A percentile compares a stretch with the other conserved stretches of the same genome.
These are phyloP conservation scores for Oldenlandia corymbosa DNA, from an alignment of 257 asterid species.

Conservation along the genomic window DNA sequence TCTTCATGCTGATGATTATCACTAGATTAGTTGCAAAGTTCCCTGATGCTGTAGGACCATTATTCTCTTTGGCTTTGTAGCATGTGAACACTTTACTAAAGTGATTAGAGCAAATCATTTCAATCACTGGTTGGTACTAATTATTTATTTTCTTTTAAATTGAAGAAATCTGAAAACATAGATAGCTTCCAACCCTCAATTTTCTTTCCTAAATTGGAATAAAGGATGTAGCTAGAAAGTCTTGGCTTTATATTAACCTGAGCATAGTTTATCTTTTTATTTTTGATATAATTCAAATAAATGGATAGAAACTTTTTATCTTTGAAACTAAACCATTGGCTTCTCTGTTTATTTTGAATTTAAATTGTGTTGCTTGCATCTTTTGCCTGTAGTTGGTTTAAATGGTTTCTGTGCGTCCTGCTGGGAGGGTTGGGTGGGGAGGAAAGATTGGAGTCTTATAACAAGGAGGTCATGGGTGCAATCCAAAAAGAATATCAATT, in stretches of 20 bases:
- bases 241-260: neutral
- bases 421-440: neutral
- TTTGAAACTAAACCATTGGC: neutral
- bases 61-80: neutral
- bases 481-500: no score
- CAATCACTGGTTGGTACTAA: neutral
- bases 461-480: no score
- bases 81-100: neutral
- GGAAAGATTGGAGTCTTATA: no score
- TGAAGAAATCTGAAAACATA: neutral
- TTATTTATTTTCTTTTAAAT: neutral
- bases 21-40: neutral
- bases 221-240: neutral
- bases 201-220: neutral
- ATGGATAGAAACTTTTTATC: no score
- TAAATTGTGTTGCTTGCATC: neutral
- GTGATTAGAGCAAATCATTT: neutral
- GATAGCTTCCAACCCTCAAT: neutral
- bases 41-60: neutral
- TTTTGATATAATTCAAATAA: no score
- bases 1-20: slow-evolving; percentile 3
- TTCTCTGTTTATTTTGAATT: neutral
- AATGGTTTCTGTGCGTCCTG: no score
- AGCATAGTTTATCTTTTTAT: no score
- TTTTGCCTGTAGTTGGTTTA: neutral